phyloP scores from a whole-genome alignment of 2,329 filamentous ascomycete species.

The Aureobasidium sp. region DNA sequence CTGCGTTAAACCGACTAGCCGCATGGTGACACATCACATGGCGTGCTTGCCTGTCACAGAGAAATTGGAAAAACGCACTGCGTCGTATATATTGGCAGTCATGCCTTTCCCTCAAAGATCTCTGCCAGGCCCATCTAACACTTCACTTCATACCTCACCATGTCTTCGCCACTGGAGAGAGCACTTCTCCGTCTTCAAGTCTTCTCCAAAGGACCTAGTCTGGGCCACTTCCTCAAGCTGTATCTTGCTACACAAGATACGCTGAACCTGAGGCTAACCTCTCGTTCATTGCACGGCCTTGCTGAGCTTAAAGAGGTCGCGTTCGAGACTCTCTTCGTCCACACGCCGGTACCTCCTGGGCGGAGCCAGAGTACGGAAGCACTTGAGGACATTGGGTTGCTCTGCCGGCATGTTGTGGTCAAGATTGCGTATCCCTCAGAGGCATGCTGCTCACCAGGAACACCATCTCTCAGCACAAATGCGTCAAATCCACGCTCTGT shows the following conservation, averaged over 20 bases:
- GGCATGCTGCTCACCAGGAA: background rate
- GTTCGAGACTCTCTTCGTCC: conserved; percentile 2
- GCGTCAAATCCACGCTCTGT: background rate
- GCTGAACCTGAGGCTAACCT: background rate
- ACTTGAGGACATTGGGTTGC: background rate
- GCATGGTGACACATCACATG: conserved; percentile 2
- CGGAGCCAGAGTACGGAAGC: background rate
- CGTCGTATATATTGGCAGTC: background rate
- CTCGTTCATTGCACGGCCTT: background rate
- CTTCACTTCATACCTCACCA: background rate
- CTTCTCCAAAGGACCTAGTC: background rate
- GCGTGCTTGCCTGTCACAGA: background rate
- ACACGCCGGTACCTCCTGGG: background rate
- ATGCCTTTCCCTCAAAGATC: background rate
- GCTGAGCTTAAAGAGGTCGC: background rate
- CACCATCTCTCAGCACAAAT: background rate
- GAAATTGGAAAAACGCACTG: background rate
- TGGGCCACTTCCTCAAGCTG: background rate
- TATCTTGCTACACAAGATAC: background rate
- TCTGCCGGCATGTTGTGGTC: background rate
- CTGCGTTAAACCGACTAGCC: background rate
- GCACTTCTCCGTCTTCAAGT: background rate
- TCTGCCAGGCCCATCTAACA: background rate
- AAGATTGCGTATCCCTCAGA: background rate
- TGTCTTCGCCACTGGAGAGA: conserved; percentile 1